Conservation (phyloP, 768 basidiomycete genomes). For the Collybia nuda region DNA sequence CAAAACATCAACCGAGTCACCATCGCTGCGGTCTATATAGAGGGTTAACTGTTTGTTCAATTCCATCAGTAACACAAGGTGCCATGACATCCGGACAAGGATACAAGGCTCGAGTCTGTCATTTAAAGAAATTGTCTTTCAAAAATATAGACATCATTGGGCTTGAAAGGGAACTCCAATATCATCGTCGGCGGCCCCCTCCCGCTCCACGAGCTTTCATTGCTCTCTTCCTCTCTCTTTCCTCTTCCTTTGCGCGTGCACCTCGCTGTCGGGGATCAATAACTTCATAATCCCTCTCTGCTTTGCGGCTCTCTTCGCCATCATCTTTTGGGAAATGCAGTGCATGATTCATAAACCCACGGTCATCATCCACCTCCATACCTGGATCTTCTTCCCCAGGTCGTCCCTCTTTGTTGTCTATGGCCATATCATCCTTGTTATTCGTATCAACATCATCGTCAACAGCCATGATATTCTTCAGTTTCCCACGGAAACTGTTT, state of each 20-base stretch:
- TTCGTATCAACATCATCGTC: slow-evolving; percentile 15
- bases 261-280: slow-evolving; percentile 79
- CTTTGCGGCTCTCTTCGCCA: slow-evolving; percentile 71
- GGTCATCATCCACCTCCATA: slow-evolving; percentile 79
- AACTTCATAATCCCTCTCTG: slow-evolving; percentile 85
- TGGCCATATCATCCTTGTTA: slow-evolving; percentile 21
- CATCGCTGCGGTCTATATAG: too few relatives aligned
- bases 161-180: background rate
- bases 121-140: too few relatives aligned
- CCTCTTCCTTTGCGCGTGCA: slow-evolving; percentile 77
- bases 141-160: too few relatives aligned
- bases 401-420: slow-evolving; percentile 14
- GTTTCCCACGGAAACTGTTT: slow-evolving; percentile 68
- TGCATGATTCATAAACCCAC: slow-evolving; percentile 70
- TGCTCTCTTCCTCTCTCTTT: slow-evolving; percentile 60
- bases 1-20: too few relatives aligned
- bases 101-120: too few relatives aligned
- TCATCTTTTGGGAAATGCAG: slow-evolving; percentile 80
- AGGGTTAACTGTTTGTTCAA: too few relatives aligned
- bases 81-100: too few relatives aligned
- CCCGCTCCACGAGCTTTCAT: slow-evolving; percentile 31
- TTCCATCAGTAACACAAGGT: too few relatives aligned
- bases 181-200: slow-evolving; percentile 21
- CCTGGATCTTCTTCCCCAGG: slow-evolving; percentile 41
- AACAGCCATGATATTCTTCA: slow-evolving; percentile 43